These are phyloP conservation scores for Diaporthe caulivora DNA, from an alignment of 2,329 filamentous ascomycete genomes.

Conservation along the genomic window DNA sequence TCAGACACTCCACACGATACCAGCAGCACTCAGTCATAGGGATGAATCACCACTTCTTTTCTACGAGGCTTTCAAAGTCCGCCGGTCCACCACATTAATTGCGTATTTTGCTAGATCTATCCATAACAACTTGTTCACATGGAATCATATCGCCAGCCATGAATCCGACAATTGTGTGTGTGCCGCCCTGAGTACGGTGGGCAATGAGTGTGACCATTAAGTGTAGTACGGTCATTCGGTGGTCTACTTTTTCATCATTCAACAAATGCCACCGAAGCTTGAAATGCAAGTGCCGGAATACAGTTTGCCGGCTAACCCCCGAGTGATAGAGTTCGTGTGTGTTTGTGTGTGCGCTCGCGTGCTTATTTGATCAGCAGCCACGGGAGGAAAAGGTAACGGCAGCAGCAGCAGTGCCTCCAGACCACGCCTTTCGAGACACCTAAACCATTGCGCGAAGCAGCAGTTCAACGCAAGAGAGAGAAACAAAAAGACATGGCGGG, in stretches of 20 bases:
- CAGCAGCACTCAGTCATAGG: conserved; percentile 21
- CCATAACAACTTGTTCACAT: neutral
- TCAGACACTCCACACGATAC: conserved; percentile 24
- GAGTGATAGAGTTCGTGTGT: neutral
- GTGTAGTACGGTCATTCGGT: neutral
- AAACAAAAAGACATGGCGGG: neutral
- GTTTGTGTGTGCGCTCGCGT: neutral
- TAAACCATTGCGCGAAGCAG: neutral
- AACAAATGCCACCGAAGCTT: neutral
- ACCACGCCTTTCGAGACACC: neutral
- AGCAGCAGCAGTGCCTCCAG: neutral
- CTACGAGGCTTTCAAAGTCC: too few relatives aligned
- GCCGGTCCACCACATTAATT: too few relatives aligned
- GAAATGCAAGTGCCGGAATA: neutral
- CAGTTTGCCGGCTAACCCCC: neutral
- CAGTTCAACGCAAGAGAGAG: neutral
- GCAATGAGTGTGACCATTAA: conserved; percentile 4
- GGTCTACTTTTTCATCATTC: neutral
- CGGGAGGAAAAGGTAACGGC: neutral
- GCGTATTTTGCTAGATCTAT: neutral
- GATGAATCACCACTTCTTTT: conserved; percentile 6
- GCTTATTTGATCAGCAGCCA: conserved; percentile 21
- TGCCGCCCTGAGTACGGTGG: neutral
- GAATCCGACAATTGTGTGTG: neutral
- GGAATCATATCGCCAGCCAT: neutral